Percentiles rank a stretch among this genome's conserved stretches.
Evolutionary conservation across 495 filamentous ascomycete species (phyloP).

Genomic region (Neurospora sp.): DNA sequence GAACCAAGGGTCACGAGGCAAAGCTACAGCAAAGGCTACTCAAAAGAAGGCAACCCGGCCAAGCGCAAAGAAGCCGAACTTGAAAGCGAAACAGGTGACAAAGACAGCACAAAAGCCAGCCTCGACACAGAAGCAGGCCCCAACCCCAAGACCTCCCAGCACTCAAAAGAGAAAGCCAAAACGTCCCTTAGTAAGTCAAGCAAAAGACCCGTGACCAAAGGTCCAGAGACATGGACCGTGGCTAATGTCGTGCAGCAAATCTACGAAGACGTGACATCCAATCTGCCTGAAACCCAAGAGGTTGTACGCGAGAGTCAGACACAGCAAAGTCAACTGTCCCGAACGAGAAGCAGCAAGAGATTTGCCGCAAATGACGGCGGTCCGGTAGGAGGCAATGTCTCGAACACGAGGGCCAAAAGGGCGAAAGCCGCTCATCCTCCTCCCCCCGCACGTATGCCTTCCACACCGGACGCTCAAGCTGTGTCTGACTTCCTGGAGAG

Average conservation of each 20-base stretch:
- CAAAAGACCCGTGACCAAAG: neutral
- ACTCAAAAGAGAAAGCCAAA: constrained; percentile 11
- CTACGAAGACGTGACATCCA: constrained; percentile 6
- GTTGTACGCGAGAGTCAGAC: constrained; percentile 10
- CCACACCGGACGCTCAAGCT: neutral
- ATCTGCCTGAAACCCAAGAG: constrained; percentile 12
- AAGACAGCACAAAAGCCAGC: neutral
- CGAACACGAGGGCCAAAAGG: neutral
- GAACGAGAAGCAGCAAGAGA: neutral
- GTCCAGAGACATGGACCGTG: neutral
- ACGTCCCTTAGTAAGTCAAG: constrained; percentile 9
- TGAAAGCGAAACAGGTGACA: neutral
- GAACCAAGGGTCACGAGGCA: neutral
- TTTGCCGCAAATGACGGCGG: neutral
- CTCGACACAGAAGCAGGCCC: neutral
- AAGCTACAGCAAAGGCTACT: neutral
- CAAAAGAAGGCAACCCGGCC: neutral
- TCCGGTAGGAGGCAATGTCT: neutral
- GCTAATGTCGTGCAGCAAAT: constrained; percentile 12
- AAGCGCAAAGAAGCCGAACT: neutral
- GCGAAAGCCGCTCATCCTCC: neutral
- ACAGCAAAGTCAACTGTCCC: neutral
- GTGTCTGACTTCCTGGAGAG: neutral
- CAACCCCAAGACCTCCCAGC: neutral
- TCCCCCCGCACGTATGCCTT: neutral